Conservation (phyloP, 768 basidiomycete genomes). For the Rhodotorula taiwanensis region DNA sequence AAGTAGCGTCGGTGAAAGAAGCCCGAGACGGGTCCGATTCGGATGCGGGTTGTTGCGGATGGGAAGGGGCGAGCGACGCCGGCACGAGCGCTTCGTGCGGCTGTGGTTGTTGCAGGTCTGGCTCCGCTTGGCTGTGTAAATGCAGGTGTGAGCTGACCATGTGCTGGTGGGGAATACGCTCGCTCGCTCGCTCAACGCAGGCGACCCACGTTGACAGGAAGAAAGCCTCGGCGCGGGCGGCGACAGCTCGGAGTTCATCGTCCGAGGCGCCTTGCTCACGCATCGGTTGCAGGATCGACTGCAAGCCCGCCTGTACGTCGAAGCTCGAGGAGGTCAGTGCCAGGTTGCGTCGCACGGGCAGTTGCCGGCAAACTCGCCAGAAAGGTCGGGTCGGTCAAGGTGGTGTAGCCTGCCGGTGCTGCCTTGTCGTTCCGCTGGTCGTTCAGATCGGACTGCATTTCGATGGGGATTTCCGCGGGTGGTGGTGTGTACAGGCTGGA, state of each 20-base stretch:
- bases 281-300: conserved; percentile 27
- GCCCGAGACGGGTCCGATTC: no score
- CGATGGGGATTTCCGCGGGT: no score
- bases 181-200: not conserved
- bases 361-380: not conserved
- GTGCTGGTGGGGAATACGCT: no score
- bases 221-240: conserved; percentile 22
- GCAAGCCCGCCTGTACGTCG: conserved; percentile 19
- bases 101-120: not conserved
- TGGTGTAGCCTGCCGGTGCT: not conserved
- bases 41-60: no score
- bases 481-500: no score
- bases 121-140: not conserved
- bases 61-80: not conserved
- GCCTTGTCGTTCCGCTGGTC: no score
- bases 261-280: conserved; percentile 10
- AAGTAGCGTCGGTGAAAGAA: no score
- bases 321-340: not conserved
- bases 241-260: conserved; percentile 26
- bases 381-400: not conserved
- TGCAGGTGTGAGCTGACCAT: not conserved
- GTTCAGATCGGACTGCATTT: no score
- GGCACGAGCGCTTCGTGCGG: not conserved
- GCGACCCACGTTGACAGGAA: conserved; percentile 2
- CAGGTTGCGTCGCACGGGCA: no score